Conservation (phyloP, 441 rosid species). For the Populus hybrid region DNA sequence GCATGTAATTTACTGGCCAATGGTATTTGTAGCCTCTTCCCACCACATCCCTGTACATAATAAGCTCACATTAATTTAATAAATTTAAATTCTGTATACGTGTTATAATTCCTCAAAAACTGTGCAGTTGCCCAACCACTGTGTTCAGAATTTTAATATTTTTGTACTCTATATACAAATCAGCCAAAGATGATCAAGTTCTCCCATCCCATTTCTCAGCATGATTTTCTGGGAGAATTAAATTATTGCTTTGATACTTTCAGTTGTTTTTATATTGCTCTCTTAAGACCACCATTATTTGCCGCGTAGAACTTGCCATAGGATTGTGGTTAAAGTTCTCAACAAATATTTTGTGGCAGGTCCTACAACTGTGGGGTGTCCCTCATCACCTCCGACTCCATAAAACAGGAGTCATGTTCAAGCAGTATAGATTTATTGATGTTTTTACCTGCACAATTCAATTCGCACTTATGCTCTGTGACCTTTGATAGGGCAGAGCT, state of each 20-base stretch:
- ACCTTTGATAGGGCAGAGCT: background rate
- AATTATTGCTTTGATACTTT: background rate
- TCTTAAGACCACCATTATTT: background rate
- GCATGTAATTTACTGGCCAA: constrained; percentile 50
- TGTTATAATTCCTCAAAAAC: background rate
- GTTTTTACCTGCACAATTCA: background rate
- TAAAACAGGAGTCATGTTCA: background rate
- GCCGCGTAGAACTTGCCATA: background rate
- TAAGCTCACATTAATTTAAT: constrained; percentile 7
- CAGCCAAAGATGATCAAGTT: background rate
- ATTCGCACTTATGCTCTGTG: background rate
- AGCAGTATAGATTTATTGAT: background rate
- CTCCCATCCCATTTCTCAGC: background rate
- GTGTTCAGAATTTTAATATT: background rate
- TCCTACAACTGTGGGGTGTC: background rate
- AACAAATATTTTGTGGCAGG: background rate
- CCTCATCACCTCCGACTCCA: background rate
- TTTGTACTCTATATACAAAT: background rate
- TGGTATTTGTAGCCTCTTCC: constrained; percentile 25
- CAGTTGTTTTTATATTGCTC: background rate
- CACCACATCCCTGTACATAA: constrained; percentile 42
- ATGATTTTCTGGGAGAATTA: background rate
- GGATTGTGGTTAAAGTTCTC: background rate
- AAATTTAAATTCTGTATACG: background rate
- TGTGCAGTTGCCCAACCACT: background rate